Evolutionary conservation across 805 yeast species (phyloP).

Genomic region (Ogataea minuta): DNA sequence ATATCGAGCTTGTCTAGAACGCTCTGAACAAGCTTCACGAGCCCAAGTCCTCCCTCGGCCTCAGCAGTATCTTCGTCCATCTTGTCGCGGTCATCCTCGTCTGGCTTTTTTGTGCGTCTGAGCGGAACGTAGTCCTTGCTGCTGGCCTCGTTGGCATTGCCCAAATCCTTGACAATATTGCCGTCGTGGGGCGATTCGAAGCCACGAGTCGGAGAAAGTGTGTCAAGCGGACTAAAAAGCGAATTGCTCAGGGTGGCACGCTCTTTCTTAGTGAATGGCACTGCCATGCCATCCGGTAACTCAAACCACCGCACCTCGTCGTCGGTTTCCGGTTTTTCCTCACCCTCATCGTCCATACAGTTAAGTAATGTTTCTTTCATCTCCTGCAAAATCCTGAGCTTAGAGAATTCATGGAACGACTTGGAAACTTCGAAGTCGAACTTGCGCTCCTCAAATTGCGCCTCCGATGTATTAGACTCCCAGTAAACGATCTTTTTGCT

Average conservation of each 20-base stretch:
- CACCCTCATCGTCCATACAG: conserved; percentile 34
- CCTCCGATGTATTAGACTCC: conserved; percentile 24
- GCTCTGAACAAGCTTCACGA: conserved; percentile 60
- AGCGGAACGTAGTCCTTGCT: conserved; percentile 72
- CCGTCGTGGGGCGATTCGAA: conserved; percentile 50
- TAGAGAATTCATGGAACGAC: conserved; percentile 56
- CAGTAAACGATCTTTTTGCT: conserved; percentile 38
- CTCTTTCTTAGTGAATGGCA: conserved; percentile 54
- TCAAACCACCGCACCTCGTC: conserved; percentile 55
- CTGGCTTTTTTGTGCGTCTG: conserved; percentile 50
- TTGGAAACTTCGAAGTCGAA: conserved; percentile 40
- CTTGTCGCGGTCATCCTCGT: conserved; percentile 31
- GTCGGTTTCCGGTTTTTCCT: conserved; percentile 24
- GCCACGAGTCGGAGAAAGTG: conserved; percentile 32
- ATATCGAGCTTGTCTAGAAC: conserved; percentile 65
- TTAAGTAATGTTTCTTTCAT: conserved; percentile 71
- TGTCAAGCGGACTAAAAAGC: conserved; percentile 59
- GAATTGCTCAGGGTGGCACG: conserved; percentile 68
- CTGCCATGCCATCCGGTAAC: conserved; percentile 70
- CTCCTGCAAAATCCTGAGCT: conserved; percentile 58
- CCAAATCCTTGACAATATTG: conserved; percentile 38
- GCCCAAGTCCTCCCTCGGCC: conserved; percentile 30
- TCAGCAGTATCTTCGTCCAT: conserved; percentile 33
- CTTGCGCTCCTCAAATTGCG: conserved; percentile 30
- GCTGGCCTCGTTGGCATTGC: conserved; percentile 29